Evolutionary conservation across 2,329 filamentous ascomycete genomes (phyloP).

Genomic region (Eutypa lata): DNA sequence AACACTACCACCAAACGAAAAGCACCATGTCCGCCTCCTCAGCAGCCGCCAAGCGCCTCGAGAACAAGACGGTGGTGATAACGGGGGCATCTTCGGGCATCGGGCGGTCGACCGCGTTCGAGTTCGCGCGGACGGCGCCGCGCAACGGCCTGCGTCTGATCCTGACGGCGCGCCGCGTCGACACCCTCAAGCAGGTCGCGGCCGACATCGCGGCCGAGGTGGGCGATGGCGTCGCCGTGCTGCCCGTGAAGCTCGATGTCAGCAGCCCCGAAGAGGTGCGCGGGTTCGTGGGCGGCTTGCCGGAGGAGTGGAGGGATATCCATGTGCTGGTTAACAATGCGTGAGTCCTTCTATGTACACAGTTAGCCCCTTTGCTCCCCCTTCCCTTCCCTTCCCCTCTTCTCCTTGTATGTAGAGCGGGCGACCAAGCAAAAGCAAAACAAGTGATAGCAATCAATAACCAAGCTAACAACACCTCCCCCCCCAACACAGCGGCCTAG

Average conservation of each 20-base stretch:
- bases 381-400: neutral
- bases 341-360: slow-evolving; percentile 56
- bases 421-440: too few species aligned
- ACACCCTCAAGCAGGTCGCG: slow-evolving; percentile 73
- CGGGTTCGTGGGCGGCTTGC: slow-evolving; percentile 68
- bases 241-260: slow-evolving; percentile 83
- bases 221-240: slow-evolving; percentile 74
- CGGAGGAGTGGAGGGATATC: slow-evolving; percentile 78
- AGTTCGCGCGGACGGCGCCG: slow-evolving; percentile 85
- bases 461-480: too few species aligned
- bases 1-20: slow-evolving; percentile 35
- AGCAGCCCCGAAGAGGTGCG: slow-evolving; percentile 73
- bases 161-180: slow-evolving; percentile 82
- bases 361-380: neutral
- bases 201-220: slow-evolving; percentile 73
- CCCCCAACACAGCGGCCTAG: slow-evolving; percentile 63
- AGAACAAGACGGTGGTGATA: slow-evolving; percentile 88
- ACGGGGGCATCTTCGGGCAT: slow-evolving; percentile 95
- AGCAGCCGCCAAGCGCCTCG: slow-evolving; percentile 75
- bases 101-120: slow-evolving; percentile 76
- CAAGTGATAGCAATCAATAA: too few species aligned
- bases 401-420: neutral
- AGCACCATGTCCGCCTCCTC: slow-evolving; percentile 54
- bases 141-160: slow-evolving; percentile 78
- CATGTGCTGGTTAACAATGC: slow-evolving; percentile 95